Evolutionary conservation across 331 rosid species (phyloP), one percentile per base, ranked within the genome.

Genomic region (Malus hybrid): DNA sequence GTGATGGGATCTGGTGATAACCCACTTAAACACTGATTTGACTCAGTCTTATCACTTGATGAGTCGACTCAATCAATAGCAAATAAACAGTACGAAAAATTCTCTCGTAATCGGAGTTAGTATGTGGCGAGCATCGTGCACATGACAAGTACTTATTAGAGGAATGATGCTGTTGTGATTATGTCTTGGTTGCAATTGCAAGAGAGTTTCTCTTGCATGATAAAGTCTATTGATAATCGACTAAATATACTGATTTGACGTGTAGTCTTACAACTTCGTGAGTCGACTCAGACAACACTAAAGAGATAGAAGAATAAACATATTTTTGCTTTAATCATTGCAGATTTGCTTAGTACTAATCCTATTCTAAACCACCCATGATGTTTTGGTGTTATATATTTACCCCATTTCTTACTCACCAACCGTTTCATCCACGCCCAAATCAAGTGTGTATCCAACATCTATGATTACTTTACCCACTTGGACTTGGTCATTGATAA

Each of bases 181-280:
- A 28, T 28, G 29, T 2, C 29, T 28, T 2, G 3, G 29, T 28
- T 28, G 3, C 29, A 28, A 28, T 28, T 3, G 33, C 33, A 32
- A 32, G 33, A 32, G 33, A 32, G 33, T 32, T 32, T 32, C 33
- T 32, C 14, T 22, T 69, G 61, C 20, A 70, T 30, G 7, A 53
- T 32, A 71, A 63, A 65, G 77, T 82, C 79, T 5, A 87, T 87
- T 71, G 81, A 65, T 16, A 82, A 42, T 39, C 92, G 89, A 89
- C 89, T 79, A 57, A 32, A 32, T 32, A 32, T 32, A 32, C 4
- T 32, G 6, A 32, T 30, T 56, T 82, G 42, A 32, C 76, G 71
- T 69, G 26, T 18, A 19, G 18, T 63, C 77, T 29, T 22, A 30
- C 36, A 16, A 72, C 73, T 63, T 18, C 20, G 3, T n/a, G 58